Evolutionary conservation across 805 yeast genomes (phyloP), one percentile per base, ranked within the genome.

Genomic region (Saccharomycopsis sp.): DNA sequence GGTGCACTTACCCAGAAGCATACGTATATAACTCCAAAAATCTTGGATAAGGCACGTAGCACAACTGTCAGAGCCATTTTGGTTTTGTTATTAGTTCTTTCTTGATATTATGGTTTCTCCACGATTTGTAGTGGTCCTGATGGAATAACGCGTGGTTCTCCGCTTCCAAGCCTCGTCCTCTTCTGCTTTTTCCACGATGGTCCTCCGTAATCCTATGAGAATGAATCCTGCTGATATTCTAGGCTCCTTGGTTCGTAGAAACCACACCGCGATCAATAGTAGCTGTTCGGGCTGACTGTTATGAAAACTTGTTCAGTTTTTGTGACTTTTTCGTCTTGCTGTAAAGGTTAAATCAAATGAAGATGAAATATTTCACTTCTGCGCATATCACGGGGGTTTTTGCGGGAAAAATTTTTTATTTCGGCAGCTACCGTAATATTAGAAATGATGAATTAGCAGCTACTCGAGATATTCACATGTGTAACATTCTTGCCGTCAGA

Each of bases 1-100:
- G n/a, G n/a, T n/a, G n/a, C n/a, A 57, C 59, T 16, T 53, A 57
- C 59, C 60, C 61, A 57, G 34, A 50, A 55, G 41, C 54, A 50
- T 7, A 57, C 61, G 21, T 57, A 57, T 2, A 24, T 12, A 14
- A 54, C 55, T n/a, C 61, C 61, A 41, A 57, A 57, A 2, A 53
- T 8, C n/a, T n/a, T 54, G 20, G 61, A 57, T 20, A 57, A 47
- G 15, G 20, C 48, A 7, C 18, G 18, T 44, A 44, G 16, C 4
- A 44, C 18, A 5, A 20, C 12, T 44, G 7, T 44, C 48, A 44
- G 48, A 16, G 48, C 48, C 48, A 44, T 44, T 18, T 44, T 44
- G 5, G 37, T 12, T 5, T 5, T 29, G 37, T 29, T 29, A 5
- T 29, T 29, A 12, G 37, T 12, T 29, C 9, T 29, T 7, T 29